phyloP scores from a whole-genome alignment of 306 rosid genomes.

The Lathyrus aphaca region DNA sequence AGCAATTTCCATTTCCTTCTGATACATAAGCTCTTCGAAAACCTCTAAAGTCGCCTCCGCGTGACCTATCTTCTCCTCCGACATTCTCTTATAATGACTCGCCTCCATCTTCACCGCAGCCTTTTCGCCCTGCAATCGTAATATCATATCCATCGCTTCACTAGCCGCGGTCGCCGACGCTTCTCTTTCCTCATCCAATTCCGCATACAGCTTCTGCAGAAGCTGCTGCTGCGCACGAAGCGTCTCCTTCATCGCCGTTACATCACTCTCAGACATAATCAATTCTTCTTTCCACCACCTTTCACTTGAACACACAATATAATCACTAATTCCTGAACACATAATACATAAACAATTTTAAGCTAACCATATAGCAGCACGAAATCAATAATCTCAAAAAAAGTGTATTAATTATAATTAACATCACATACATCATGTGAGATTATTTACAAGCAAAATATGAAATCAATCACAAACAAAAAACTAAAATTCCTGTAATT shows the following conservation, averaged over 20 bases:
- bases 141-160: constrained; percentile 90
- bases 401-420: too few species aligned
- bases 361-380: constrained; percentile 7
- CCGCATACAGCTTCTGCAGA: constrained; percentile 71
- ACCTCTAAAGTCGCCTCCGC: constrained; percentile 73
- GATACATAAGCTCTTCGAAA: constrained; percentile 72
- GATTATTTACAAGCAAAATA: too few species aligned
- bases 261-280: constrained; percentile 59
- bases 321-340: constrained; percentile 46
- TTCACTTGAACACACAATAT: constrained; percentile 1
- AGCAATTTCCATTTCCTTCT: constrained; percentile 86
- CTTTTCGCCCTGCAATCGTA: constrained; percentile 92
- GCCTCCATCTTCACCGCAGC: constrained; percentile 95
- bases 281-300: constrained; percentile 48
- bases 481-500: not conserved
- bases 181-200: constrained; percentile 90
- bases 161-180: constrained; percentile 85
- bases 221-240: constrained; percentile 78
- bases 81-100: constrained; percentile 83
- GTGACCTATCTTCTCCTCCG: constrained; percentile 88
- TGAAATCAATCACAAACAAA: not conserved
- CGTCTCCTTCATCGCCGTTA: constrained; percentile 63
- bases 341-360: constrained; percentile 11
- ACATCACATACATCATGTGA: too few species aligned
- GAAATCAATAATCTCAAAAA: too few species aligned